Evolutionary conservation across 2,329 filamentous ascomycete species (phyloP).

Genomic region (Arachnopeziza araneosa): DNA sequence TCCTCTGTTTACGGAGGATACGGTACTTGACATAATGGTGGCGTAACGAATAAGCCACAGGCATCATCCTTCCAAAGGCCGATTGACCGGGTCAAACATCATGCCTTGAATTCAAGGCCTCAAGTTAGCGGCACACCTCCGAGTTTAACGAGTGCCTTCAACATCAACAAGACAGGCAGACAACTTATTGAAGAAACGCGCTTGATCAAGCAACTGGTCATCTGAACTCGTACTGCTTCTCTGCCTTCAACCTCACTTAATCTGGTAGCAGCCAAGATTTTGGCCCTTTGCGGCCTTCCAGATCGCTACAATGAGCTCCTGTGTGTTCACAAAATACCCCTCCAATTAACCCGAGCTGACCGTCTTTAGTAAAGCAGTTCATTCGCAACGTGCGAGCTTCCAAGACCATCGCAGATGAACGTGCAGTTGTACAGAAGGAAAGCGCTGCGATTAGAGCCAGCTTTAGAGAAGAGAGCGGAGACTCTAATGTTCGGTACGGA

Average conservation of each 20-base stretch:
- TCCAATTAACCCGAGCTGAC: slow-evolving; percentile 16
- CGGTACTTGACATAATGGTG: neutral
- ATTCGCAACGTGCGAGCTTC: slow-evolving; percentile 98
- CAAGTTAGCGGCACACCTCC: neutral
- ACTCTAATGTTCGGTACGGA: slow-evolving; percentile 79
- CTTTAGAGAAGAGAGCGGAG: slow-evolving; percentile 93
- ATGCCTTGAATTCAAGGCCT: slow-evolving; percentile 2
- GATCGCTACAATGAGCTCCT: slow-evolving; percentile 31
- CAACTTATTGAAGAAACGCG: neutral
- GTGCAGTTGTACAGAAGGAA: slow-evolving; percentile 97
- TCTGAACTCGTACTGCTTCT: neutral
- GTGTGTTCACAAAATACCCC: slow-evolving; percentile 22
- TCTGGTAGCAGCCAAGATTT: slow-evolving; percentile 17
- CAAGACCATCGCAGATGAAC: slow-evolving; percentile 98
- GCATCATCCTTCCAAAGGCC: neutral
- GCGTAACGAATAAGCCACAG: neutral
- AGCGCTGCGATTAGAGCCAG: slow-evolving; percentile 96
- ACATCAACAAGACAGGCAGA: neutral
- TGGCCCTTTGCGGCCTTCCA: slow-evolving; percentile 30
- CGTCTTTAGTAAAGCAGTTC: slow-evolving; percentile 84
- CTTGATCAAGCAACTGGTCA: neutral
- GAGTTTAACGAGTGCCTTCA: slow-evolving; percentile 4
- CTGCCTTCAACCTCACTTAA: neutral
- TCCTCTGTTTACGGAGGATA: neutral
- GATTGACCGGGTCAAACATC: neutral